Evolutionary conservation across 352 stramenopile genomes (phyloP), one percentile per base, ranked within the genome.

Genomic region (Pythium aquatile): DNA sequence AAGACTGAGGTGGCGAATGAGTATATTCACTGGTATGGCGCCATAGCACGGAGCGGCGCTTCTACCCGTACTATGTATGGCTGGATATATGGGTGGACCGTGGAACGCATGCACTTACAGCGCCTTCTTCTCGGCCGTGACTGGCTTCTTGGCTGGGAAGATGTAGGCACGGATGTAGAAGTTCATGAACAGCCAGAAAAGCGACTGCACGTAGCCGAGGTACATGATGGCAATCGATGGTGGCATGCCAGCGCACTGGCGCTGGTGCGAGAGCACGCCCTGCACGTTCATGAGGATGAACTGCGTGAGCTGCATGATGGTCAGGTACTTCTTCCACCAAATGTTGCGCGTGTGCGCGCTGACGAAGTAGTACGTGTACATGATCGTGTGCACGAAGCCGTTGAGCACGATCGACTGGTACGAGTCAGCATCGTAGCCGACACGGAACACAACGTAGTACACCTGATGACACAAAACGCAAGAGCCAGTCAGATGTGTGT

Each of bases 341-440:
- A 98, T 98, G 60, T 95, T 76, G 69, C 94, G 96, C 57, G 92
- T 98, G 79, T 98, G 91, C 69, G 97, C 89, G 74, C 85, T 95
- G 24, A 98, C 93, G 58, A 98, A 98, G 88, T 98, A 99, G 77
- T 98, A 98, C 20, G 81, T 97, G 88, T 98, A 99, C 94, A 98
- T 98, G 70, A 98, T 89, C 30, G 91, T 97, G 78, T 99, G 96
- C 61, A 98, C 96, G 72, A 98, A 97, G 58, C 88, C 87, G 75
- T 99, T 98, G 49, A 98, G 75, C 16, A 97, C 69, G 66, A 98
- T 96, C 46, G 93, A 97, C 30, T 95, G 68, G 79, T 96, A 98
- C 40, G 96, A 79, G 76, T 98, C 94, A 63, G 85, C 93, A 74
- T 98, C 93, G 72, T 97, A 98, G 16, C 81, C 83, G 0, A 87